Evolutionary conservation across 768 basidiomycete genomes (phyloP).

Genomic region (Pleurotus djamor): DNA sequence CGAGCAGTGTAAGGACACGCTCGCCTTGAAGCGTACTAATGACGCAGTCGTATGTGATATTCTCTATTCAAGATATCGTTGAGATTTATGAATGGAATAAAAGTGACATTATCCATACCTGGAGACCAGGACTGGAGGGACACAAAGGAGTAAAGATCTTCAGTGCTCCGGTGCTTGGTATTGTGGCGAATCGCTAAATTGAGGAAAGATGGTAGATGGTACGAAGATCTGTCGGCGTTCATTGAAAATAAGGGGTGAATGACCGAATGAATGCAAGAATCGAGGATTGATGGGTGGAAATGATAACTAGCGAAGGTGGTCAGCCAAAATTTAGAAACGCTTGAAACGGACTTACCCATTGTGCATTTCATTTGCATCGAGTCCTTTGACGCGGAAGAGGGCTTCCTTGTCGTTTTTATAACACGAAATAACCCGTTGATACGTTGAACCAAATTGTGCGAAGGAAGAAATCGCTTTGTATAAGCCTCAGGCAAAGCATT

Average conservation of each 20-base stretch:
- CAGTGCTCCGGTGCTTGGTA: background rate
- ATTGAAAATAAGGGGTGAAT: background rate
- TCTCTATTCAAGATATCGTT: background rate
- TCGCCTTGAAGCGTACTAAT: background rate
- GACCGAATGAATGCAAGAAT: background rate
- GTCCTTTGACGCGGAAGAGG: conserved; percentile 20
- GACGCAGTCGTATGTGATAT: background rate
- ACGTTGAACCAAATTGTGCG: conserved; percentile 27
- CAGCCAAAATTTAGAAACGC: background rate
- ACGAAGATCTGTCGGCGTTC: background rate
- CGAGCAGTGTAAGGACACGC: background rate
- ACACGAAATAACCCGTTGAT: conserved; percentile 21
- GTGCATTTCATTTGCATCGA: conserved; percentile 6
- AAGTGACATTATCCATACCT: background rate
- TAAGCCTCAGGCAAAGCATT: conserved; percentile 15
- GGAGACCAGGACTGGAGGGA: background rate
- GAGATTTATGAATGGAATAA: background rate
- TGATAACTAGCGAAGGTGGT: conserved; percentile 13
- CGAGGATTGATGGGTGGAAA: conserved; percentile 22
- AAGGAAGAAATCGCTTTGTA: conserved; percentile 23
- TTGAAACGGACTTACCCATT: background rate
- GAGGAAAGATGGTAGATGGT: background rate
- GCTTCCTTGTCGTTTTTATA: conserved; percentile 20
- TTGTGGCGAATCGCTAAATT: background rate
- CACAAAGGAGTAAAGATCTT: background rate